Conservation (phyloP, 306 rosid species). For the Pyrus pyrifolia region DNA sequence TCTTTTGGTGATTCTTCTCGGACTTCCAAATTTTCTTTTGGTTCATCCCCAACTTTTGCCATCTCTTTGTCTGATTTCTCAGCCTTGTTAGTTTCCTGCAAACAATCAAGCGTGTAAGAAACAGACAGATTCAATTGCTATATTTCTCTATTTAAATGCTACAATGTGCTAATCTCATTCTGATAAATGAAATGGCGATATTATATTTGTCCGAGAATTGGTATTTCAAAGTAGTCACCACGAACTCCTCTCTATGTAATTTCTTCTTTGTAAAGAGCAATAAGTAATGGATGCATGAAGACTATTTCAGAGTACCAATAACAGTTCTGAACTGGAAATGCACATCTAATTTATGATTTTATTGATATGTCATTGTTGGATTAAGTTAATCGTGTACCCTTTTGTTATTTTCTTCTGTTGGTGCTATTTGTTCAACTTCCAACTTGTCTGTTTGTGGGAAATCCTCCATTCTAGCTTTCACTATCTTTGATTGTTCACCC, state of each 20-base stretch:
- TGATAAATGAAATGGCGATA: no score
- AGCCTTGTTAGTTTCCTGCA: background rate
- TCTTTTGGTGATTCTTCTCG: background rate
- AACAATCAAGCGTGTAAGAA: background rate
- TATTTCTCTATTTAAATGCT: no score
- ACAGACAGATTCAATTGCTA: background rate
- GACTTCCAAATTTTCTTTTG: background rate
- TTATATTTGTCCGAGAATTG: no score
- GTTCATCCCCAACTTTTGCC: background rate
- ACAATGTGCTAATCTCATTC: no score
- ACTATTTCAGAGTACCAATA: no score
- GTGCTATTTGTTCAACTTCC: background rate
- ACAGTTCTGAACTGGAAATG: background rate
- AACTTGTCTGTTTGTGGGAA: background rate
- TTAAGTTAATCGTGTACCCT: background rate
- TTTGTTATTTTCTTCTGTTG: background rate
- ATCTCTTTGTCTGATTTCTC: background rate
- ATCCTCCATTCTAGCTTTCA: background rate
- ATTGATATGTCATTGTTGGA: background rate
- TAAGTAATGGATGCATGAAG: no score
- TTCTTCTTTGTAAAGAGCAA: no score
- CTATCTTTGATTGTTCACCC: background rate
- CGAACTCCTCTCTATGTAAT: no score
- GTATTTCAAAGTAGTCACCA: no score
- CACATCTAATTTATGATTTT: background rate